Base-by-base conservation (phyloP, 495 filamentous ascomycete genomes). In the Xanthoparmelia taractica region DNA sequence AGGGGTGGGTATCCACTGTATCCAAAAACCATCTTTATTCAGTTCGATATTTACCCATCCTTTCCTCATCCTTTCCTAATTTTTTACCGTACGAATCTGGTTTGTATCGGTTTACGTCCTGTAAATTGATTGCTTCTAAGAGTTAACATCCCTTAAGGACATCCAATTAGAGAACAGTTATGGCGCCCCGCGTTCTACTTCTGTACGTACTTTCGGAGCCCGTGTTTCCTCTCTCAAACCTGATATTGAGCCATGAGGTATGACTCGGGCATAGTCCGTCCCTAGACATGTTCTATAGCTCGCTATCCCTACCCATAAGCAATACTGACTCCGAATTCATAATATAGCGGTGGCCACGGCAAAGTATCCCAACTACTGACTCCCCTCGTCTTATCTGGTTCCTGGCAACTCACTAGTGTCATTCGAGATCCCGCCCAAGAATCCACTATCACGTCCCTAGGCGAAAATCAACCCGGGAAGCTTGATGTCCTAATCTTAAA, bases 321-420 rank as follows among this genome's bases (percentile, higher is more conserved):
- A 13, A 13, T 38, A 38, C 37, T 38, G 11, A 38, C 37, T 2
- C 8, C 37, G 37, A n/a, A n/a, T n/a, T n/a, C n/a, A n/a, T n/a
- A n/a, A n/a, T n/a, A n/a, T n/a, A n/a, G n/a, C 47, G 90, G 90
- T 65, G 89, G 89, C 67, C 89, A 90, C 77, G 90, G 90, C 74
- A 91, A 90, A 72, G 73, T 94, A 56, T 83, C 88, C 63, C 82
- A 87, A 45, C 77, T 87, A n/a, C 78, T 93, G 15, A 94, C 89
- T n/a, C 85, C 84, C 2, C 78, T 90, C 60, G 83, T 93, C 43
- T 79, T 92, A 61, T 80, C 84, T 52, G 82, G 84, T 64, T 82
- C 82, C 64, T 92, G 90, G 84, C 81, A 79, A 64, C 84, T 96
- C 31, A 91, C 86, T 61, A 89, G 85, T 72, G 77, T 94, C 48